phyloP scores from a whole-genome alignment of 1,284 basidiomycete genomes.

The Sphagnurus paluster region DNA sequence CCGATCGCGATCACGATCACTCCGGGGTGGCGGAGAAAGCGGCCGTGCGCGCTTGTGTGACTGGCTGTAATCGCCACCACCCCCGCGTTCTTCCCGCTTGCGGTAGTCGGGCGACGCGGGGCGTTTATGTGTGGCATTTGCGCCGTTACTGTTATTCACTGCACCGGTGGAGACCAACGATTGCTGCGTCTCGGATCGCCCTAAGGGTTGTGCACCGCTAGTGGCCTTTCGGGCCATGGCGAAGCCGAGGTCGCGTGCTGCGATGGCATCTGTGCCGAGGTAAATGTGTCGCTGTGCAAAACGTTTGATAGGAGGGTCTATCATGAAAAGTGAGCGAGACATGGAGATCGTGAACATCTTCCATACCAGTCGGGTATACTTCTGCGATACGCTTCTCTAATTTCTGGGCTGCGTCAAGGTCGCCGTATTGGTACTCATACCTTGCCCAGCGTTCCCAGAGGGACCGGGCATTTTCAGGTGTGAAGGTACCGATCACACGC shows the following conservation, averaged over 20 bases:
- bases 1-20: conserved; percentile 26
- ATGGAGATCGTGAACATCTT: conserved; percentile 5
- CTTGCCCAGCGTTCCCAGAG: conserved; percentile 96
- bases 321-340: background rate
- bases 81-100: conserved; percentile 32
- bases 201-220: conserved; percentile 30
- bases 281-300: conserved; percentile 93
- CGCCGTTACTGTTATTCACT: background rate
- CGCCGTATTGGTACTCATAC: conserved; percentile 95
- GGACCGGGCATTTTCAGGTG: conserved; percentile 78
- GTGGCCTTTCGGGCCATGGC: conserved; percentile 47
- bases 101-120: conserved; percentile 47
- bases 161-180: conserved; percentile 29
- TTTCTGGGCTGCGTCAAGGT: conserved; percentile 86
- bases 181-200: conserved; percentile 49
- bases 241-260: conserved; percentile 85
- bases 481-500: conserved; percentile 78
- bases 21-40: conserved; percentile 40
- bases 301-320: conserved; percentile 88
- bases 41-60: conserved; percentile 57
- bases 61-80: conserved; percentile 29
- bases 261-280: conserved; percentile 86
- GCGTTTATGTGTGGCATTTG: conserved; percentile 36
- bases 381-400: conserved; percentile 89
- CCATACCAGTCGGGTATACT: conserved; percentile 79